Percentiles rank a stretch among this genome's conserved stretches.
These are phyloP conservation scores for Orbilia javanica DNA, from an alignment of 2,329 filamentous ascomycete species.

Conservation along the genomic window DNA sequence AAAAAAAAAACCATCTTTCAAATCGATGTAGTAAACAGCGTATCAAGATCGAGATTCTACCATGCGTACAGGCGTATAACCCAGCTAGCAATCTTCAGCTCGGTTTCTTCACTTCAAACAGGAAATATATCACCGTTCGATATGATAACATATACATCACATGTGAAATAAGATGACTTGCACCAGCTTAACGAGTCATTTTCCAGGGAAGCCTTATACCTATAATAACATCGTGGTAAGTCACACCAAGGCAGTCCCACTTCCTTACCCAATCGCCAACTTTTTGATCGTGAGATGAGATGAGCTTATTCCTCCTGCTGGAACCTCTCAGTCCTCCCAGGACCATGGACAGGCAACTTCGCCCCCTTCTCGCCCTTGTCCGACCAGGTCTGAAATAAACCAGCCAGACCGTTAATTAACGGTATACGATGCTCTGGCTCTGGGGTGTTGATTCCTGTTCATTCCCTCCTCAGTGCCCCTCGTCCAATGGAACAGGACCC, in stretches of 20 bases:
- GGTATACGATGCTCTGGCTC: constrained; percentile 29
- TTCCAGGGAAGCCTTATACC: constrained; percentile 29
- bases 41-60: not conserved
- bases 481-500: constrained; percentile 13
- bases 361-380: constrained; percentile 20
- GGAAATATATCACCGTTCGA: constrained; percentile 24
- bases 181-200: constrained; percentile 14
- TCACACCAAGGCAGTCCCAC: constrained; percentile 34
- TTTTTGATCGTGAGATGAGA: constrained; percentile 31
- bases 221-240: constrained; percentile 43
- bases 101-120: constrained; percentile 25
- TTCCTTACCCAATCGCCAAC: constrained; percentile 26
- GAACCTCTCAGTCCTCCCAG: constrained; percentile 50
- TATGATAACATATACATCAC: constrained; percentile 40
- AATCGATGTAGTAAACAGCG: not conserved
- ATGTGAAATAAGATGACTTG: constrained; percentile 22
- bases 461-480: constrained; percentile 13
- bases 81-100: constrained; percentile 14
- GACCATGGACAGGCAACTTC: constrained; percentile 40
- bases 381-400: constrained; percentile 4
- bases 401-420: constrained; percentile 8
- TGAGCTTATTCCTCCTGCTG: constrained; percentile 48
- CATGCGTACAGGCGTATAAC: constrained; percentile 10
- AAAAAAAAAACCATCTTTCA: not conserved
- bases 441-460: constrained; percentile 2